Percentiles rank a stretch among this genome's conserved stretches.
These are phyloP conservation scores for Backusella mclennaniae DNA, from an alignment of 192 early-diverging fungal species.

Conservation along the genomic window DNA sequence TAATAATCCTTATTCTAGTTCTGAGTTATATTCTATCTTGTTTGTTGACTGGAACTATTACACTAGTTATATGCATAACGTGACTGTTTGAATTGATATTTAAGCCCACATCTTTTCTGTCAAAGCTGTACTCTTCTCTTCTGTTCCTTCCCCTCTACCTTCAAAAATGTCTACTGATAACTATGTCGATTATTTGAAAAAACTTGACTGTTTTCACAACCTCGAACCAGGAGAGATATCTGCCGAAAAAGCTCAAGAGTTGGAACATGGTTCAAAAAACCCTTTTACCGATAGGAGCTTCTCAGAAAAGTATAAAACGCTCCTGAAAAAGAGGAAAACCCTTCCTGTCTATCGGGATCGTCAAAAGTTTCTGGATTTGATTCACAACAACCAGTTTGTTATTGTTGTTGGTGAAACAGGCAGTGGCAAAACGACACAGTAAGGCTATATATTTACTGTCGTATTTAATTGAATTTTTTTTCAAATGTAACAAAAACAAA, in stretches of 20 bases:
- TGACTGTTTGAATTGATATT: background rate
- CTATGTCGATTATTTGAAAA: constrained; percentile 49
- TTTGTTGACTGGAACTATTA: too few species aligned
- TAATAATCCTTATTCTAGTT: too few species aligned
- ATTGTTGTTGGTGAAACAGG: constrained; percentile 97
- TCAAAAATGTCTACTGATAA: constrained; percentile 38
- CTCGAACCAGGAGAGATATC: constrained; percentile 76
- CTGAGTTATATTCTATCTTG: too few species aligned
- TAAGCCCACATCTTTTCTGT: background rate
- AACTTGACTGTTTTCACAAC: constrained; percentile 34
- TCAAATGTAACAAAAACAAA: background rate
- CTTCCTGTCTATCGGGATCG: constrained; percentile 96
- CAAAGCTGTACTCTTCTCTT: background rate
- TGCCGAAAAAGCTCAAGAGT: constrained; percentile 75
- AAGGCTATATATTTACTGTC: constrained; percentile 22
- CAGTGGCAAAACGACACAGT: constrained; percentile 98
- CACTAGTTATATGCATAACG: background rate
- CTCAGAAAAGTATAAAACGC: constrained; percentile 81
- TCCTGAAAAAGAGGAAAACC: constrained; percentile 79
- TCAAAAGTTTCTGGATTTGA: constrained; percentile 83
- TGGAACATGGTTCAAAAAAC: constrained; percentile 73
- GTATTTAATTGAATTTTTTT: background rate
- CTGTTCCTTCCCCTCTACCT: background rate
- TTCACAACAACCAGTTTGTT: constrained; percentile 92
- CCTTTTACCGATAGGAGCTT: constrained; percentile 81